A percentile compares a stretch with the other conserved stretches of the same genome.
Conservation (phyloP, 305 asterid genomes). For the Fraxinus greggii region DNA sequence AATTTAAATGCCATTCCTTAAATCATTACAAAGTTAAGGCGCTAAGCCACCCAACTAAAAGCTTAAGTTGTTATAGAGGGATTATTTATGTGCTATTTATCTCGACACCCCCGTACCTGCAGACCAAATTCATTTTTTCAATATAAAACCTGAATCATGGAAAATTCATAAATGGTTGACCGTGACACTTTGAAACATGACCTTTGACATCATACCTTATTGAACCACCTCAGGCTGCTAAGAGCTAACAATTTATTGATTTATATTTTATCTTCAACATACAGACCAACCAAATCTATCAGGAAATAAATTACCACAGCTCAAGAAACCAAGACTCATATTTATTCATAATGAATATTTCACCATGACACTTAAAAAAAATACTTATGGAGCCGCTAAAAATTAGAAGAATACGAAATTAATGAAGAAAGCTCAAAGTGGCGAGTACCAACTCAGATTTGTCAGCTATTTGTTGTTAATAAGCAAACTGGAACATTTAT, state of each 20-base stretch:
- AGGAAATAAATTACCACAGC: not conserved
- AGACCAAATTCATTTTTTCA: not conserved
- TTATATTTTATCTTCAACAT: not conserved
- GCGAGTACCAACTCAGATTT: not conserved
- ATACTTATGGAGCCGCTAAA: not conserved
- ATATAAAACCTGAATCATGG: not conserved
- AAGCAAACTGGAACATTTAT: not conserved
- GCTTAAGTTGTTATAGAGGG: not conserved
- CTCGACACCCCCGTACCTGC: not conserved
- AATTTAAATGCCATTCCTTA: not conserved
- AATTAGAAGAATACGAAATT: not conserved
- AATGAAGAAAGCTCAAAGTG: conserved; percentile 11
- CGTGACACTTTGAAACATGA: not conserved
- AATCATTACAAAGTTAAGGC: not conserved
- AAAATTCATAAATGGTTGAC: not conserved
- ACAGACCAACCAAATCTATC: not conserved
- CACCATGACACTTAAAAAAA: not conserved
- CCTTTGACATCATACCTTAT: not conserved
- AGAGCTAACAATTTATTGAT: not conserved
- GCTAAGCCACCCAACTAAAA: not conserved
- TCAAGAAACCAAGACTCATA: not conserved
- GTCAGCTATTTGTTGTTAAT: not conserved
- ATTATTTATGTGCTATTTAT: not conserved
- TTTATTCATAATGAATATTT: not conserved
- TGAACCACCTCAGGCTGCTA: not conserved